These are phyloP conservation scores for Globisporangium spinosum DNA, from an alignment of 352 stramenopile genomes.

Conservation along the genomic window DNA sequence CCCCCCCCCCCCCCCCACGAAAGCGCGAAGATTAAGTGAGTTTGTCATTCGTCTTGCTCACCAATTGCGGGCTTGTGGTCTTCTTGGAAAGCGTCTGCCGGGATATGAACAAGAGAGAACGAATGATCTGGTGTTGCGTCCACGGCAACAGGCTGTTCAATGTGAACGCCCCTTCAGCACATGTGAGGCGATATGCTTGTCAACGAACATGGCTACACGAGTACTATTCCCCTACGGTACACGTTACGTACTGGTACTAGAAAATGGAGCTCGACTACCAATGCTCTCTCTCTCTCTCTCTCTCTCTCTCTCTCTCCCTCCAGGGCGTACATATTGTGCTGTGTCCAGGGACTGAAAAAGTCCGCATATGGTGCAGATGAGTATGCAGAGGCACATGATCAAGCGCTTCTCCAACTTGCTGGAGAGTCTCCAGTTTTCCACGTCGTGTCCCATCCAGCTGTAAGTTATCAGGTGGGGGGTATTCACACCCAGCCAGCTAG, in stretches of 20 bases:
- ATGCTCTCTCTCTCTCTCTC: background rate
- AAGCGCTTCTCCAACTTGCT: background rate
- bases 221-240: background rate
- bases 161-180: background rate
- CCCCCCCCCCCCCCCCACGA: too few relatives aligned
- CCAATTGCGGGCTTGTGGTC: background rate
- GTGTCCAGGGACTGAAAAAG: background rate
- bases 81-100: background rate
- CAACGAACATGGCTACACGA: background rate
- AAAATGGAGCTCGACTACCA: background rate
- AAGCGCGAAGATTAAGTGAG: background rate
- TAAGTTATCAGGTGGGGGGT: background rate
- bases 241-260: background rate
- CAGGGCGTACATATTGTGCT: background rate
- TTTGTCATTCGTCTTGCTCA: background rate
- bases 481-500: background rate
- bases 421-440: background rate
- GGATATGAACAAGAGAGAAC: background rate
- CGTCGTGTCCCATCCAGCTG: background rate
- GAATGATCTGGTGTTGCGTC: background rate
- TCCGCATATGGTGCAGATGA: background rate
- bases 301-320: background rate
- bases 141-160: background rate
- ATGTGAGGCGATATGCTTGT: background rate
- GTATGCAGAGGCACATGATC: background rate